Conservation (phyloP, 139 green algal species). For the Chlamydomonas sphaeroides region DNA sequence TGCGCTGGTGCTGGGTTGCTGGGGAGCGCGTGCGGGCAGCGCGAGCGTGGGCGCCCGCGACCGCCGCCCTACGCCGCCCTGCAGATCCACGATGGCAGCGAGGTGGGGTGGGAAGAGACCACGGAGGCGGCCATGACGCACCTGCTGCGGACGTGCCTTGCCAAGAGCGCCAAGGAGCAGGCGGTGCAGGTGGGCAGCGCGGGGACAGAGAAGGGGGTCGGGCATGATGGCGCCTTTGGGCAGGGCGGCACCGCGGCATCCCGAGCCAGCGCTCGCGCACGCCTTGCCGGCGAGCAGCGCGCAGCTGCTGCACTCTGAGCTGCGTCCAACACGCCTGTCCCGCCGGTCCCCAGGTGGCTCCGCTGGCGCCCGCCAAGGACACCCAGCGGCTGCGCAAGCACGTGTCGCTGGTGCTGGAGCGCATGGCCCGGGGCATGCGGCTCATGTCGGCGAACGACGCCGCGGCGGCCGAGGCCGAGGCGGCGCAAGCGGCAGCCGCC, state of each 20-base stretch:
- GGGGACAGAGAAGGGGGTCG: conserved; percentile 47
- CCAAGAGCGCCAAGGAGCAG: conserved; percentile 62
- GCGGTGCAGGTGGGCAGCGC: conserved; percentile 34
- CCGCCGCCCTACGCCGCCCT: too few relatives aligned
- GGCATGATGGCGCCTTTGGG: not conserved
- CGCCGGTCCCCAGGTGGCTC: conserved; percentile 36
- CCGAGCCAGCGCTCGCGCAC: too few relatives aligned
- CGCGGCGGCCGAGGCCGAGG: not conserved
- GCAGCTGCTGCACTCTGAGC: too few relatives aligned
- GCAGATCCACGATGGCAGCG: conserved; percentile 42
- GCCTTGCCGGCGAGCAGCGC: too few relatives aligned
- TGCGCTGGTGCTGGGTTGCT: too few relatives aligned
- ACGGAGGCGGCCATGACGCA: conserved; percentile 63
- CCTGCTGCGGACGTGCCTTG: conserved; percentile 62
- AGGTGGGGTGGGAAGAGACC: conserved; percentile 65
- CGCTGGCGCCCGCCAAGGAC: conserved; percentile 52
- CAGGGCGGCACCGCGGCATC: not conserved
- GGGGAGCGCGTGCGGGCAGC: too few relatives aligned
- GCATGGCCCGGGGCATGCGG: conserved; percentile 60
- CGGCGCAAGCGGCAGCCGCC: not conserved
- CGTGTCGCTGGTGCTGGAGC: conserved; percentile 69
- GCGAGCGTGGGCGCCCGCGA: too few relatives aligned
- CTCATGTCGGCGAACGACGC: not conserved
- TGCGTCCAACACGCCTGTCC: too few relatives aligned
- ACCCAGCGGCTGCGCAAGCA: conserved; percentile 71